Percentiles rank a stretch among this genome's conserved stretches.
These are phyloP conservation scores for Ustilago hordei DNA, from an alignment of 1,284 basidiomycete species.

Conservation along the genomic window DNA sequence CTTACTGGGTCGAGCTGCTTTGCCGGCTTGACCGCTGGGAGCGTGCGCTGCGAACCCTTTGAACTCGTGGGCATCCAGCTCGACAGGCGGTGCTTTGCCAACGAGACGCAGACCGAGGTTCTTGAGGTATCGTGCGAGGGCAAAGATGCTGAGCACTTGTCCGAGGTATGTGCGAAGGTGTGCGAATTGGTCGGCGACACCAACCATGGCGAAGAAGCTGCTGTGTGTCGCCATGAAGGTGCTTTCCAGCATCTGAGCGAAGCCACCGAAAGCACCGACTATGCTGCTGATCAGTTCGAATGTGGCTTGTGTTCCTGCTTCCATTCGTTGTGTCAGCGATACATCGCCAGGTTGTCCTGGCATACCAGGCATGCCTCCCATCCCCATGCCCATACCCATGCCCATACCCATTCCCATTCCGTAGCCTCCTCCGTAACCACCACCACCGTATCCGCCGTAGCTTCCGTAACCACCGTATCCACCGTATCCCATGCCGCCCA, in stretches of 20 bases:
- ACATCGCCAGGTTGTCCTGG: conserved; percentile 60
- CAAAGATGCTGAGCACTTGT: conserved; percentile 88
- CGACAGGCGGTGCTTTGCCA: conserved; percentile 58
- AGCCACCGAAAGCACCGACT: conserved; percentile 93
- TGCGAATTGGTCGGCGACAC: conserved; percentile 94
- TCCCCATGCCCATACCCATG: conserved; percentile 59
- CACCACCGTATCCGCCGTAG: conserved; percentile 50
- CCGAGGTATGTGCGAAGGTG: conserved; percentile 91
- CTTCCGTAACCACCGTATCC: conserved; percentile 54
- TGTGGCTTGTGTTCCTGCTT: conserved; percentile 88
- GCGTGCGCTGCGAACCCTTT: conserved; percentile 63
- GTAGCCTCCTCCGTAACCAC: conserved; percentile 49
- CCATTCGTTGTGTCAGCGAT: conserved; percentile 86
- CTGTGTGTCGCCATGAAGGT: conserved; percentile 99
- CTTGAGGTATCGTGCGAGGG: conserved; percentile 84
- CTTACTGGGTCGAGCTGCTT: conserved; percentile 73
- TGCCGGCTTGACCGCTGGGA: conserved; percentile 35
- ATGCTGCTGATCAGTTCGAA: conserved; percentile 93
- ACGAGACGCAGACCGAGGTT: conserved; percentile 60
- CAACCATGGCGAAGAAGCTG: conserved; percentile 98
- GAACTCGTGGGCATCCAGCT: conserved; percentile 65
- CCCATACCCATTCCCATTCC: conserved; percentile 57
- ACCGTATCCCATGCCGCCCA: conserved; percentile 46
- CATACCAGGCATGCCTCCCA: conserved; percentile 61
- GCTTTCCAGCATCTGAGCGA: conserved; percentile 96